A percentile compares a stretch with the other conserved stretches of the same genome.
Evolutionary conservation across 1,284 basidiomycete genomes (phyloP).

Genomic region (Tilletia setariae): DNA sequence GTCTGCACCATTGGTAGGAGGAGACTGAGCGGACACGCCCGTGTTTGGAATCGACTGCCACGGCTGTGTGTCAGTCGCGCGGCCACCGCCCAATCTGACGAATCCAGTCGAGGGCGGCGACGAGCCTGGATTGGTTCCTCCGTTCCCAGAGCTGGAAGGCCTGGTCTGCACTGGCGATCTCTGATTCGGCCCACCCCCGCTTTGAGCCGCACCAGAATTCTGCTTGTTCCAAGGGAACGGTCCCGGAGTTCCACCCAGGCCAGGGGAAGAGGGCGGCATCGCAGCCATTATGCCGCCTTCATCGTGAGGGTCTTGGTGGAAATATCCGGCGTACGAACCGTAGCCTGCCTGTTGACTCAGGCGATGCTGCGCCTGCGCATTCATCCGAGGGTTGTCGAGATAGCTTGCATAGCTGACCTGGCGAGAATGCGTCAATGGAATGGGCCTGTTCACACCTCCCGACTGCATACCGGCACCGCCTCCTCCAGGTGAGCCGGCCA

Average conservation of each 20-base stretch:
- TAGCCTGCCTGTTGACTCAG: slow-evolving; percentile 7
- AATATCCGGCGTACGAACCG: slow-evolving; percentile 34
- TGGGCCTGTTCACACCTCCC: slow-evolving; percentile 25
- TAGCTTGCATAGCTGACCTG: slow-evolving; percentile 41
- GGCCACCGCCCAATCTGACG: slow-evolving; percentile 39
- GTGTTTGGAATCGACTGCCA: slow-evolving; percentile 19
- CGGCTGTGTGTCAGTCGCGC: slow-evolving; percentile 36
- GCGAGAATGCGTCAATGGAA: slow-evolving; percentile 36
- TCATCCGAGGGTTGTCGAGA: slow-evolving; percentile 28
- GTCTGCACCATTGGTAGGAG: no score
- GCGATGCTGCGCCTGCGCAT: not conserved
- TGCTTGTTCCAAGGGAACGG: not conserved
- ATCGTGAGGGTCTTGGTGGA: slow-evolving; percentile 38
- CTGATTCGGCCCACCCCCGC: no score
- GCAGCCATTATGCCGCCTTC: slow-evolving; percentile 47
- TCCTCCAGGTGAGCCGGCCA: not conserved
- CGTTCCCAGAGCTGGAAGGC: no score
- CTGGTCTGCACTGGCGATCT: no score
- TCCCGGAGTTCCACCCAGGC: not conserved
- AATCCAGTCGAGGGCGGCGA: slow-evolving; percentile 32
- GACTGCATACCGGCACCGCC: slow-evolving; percentile 24
- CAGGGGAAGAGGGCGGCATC: slow-evolving; percentile 26
- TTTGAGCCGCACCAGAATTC: no score
- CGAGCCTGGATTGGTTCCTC: slow-evolving; percentile 16
- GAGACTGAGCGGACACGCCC: not conserved